Evolutionary conservation across 495 filamentous ascomycete species (phyloP), one percentile per base, ranked within the genome.

Genomic region (Trichoderma gamsii): DNA sequence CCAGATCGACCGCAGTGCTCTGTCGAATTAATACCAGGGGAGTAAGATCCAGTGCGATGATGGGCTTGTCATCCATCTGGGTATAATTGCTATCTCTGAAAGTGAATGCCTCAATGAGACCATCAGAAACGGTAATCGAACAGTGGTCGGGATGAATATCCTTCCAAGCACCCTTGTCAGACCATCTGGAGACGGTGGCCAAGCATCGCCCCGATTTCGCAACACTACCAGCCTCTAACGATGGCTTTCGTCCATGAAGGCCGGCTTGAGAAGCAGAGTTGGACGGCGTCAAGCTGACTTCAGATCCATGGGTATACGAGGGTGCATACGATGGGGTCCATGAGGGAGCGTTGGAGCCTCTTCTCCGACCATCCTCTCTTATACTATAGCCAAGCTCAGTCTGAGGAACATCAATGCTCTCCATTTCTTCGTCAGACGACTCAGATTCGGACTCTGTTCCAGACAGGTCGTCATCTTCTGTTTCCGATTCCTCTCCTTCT

Each of bases 1-100:
- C 93, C 65, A 99, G 92, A 74, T 99, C 95, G 41, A 98, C 84
- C 25, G 90, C 93, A 23, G 90, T 97, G 65, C 93, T 93, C 63
- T 92, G 88, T 69, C 94, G 88, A 56, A 97, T 86, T 71, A 90
- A 89, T 16, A 97, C 93, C 13, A 95, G 79, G 0, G 95, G 95
- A 1, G 93, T 97, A 18, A 99, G 85, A 71, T 94, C 89, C 18
- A 96, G 83, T 3, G 87, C 87, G 65, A 99, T 79, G 0, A 97
- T 79, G 4, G 92, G 91, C 65, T 25, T 43, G 23, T 32, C 65
- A 44, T 49, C 65, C 18, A 51, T n/a, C 4, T 82, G 80, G 72
- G 65, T 70, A 66, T 18, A 70, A 63, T 56, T 85, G 80, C 5
- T 76, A 61, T 85, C 83, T 63, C 74, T 81, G 72, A 92, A 82